Evolutionary conservation across 176 grass and related monocot species (phyloP), one percentile per base, ranked within the genome.

Genomic region (Dactylis glomerata): DNA sequence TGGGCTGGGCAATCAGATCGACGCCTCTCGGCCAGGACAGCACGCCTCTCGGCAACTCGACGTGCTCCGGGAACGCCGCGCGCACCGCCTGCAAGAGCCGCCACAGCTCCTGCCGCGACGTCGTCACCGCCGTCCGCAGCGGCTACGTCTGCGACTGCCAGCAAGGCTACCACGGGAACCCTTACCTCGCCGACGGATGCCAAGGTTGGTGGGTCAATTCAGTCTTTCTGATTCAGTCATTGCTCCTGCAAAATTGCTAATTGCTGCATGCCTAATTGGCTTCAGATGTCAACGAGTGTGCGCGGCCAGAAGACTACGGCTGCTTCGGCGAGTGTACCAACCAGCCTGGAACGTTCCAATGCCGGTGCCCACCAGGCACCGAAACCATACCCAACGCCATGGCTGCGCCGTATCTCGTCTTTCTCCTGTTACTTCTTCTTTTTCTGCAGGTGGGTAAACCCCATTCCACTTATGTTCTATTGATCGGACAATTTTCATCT

Each of bases 81-180:
- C 72, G 26, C 72, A 52, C 8, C 72, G 57, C 49, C 49, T 77
- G 74, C 74, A 77, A 57, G 74, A 77, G 74, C 49, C 52, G 74
- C 49, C 49, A 77, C 50, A 77, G 74, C 74, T 56, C 30, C 10
- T 77, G 49, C 74, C 74, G 74, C 50, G 13, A 57, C 31, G 74
- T 77, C 31, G 5, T 2, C 49, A 57, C 10, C 10, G 17, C 30
- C 10, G 30, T 6, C 19, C 49, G 50, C 51, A 34, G 31, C 75
- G 51, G 75, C 32, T 77, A 77, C 51, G 20, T 38, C 0, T 77
- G 75, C 51, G 50, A 38, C 50, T 77, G 75, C 51, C 31, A 54
- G 12, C 31, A 51, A 32, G 75, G 75, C 32, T 77, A 24, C 32
- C 11, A 56, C 0, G 75, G 75, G 33, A 77, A 77, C 75, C 75